These are phyloP conservation scores for Phytophthora palmivora DNA, from an alignment of 352 stramenopile genomes.

Conservation along the genomic window DNA sequence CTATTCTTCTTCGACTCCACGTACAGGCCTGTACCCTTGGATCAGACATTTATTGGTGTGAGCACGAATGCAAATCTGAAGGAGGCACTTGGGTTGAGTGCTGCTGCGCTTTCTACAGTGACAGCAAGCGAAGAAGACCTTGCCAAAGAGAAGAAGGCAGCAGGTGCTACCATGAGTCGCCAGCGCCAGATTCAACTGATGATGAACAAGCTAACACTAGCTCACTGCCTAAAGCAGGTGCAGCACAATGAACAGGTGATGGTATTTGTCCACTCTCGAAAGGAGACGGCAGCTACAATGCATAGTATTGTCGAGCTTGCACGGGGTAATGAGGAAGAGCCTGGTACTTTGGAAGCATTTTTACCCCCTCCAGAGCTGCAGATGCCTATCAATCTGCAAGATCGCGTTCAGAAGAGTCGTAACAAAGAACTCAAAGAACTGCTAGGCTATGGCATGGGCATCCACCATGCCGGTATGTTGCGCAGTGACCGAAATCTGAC, in stretches of 20 bases:
- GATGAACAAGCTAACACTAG: constrained; percentile 88
- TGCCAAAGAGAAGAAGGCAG: constrained; percentile 47
- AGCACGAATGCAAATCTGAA: constrained; percentile 74
- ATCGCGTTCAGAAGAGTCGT: constrained; percentile 92
- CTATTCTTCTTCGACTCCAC: constrained; percentile 99
- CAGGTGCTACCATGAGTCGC: constrained; percentile 56
- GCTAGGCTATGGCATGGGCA: constrained; percentile 94
- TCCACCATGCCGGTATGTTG: constrained; percentile 99
- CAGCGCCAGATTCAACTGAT: constrained; percentile 73
- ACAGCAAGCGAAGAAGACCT: constrained; percentile 56
- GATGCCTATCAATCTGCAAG: constrained; percentile 57
- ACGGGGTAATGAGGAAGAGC: constrained; percentile 66
- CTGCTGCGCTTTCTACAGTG: constrained; percentile 53
- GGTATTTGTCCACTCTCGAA: constrained; percentile 99
- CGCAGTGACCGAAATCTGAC: constrained; percentile 94
- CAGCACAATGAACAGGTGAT: constrained; percentile 92
- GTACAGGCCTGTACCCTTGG: constrained; percentile 97
- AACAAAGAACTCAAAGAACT: constrained; percentile 97
- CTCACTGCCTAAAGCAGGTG: constrained; percentile 75
- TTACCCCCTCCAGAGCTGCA: constrained; percentile 61
- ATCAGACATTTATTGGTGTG: constrained; percentile 99
- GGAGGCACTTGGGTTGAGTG: constrained; percentile 64
- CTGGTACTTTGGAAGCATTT: constrained; percentile 63
- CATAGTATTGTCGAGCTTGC: constrained; percentile 92
- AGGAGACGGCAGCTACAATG: constrained; percentile 97